Conservation (phyloP, 495 filamentous ascomycete genomes). For the Thermochaetoides thermophila region DNA sequence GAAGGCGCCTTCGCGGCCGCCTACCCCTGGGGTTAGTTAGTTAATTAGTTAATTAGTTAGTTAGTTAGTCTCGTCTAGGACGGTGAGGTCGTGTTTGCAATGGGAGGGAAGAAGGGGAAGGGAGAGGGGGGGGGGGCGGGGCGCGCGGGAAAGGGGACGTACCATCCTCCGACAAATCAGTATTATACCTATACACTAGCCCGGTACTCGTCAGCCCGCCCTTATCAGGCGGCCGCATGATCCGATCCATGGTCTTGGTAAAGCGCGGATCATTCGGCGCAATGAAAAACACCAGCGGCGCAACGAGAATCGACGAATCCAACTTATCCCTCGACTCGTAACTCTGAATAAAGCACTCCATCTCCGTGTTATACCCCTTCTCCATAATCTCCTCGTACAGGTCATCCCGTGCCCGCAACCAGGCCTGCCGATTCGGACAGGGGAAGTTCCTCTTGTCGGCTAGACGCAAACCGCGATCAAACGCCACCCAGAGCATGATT, state of each 20-base stretch:
- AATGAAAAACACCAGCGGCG: constrained; percentile 61
- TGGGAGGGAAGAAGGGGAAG: not conserved
- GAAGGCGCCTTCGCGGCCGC: constrained; percentile 60
- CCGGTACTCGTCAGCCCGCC: constrained; percentile 58
- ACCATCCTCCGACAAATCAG: constrained; percentile 50
- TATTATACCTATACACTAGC: constrained; percentile 58
- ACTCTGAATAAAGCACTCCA: constrained; percentile 53
- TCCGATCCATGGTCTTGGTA: constrained; percentile 50
- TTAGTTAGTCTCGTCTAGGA: too few relatives aligned
- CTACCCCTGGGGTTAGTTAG: constrained; percentile 54
- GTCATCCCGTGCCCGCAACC: constrained; percentile 45
- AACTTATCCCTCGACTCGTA: constrained; percentile 52
- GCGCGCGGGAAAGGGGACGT: constrained; percentile 10
- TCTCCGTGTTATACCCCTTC: constrained; percentile 47
- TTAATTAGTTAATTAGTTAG: too few relatives aligned
- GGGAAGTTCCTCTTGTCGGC: constrained; percentile 55
- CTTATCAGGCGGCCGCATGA: constrained; percentile 50
- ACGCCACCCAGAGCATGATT: constrained; percentile 63
- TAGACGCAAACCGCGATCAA: constrained; percentile 55
- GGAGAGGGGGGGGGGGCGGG: not conserved
- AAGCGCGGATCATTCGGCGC: constrained; percentile 60
- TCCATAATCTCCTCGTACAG: constrained; percentile 63
- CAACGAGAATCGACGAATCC: constrained; percentile 57
- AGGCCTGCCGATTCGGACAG: constrained; percentile 48
- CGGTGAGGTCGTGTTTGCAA: too few relatives aligned